Conservation (phyloP, 352 stramenopile genomes). For the Aphanomyces invadans region DNA sequence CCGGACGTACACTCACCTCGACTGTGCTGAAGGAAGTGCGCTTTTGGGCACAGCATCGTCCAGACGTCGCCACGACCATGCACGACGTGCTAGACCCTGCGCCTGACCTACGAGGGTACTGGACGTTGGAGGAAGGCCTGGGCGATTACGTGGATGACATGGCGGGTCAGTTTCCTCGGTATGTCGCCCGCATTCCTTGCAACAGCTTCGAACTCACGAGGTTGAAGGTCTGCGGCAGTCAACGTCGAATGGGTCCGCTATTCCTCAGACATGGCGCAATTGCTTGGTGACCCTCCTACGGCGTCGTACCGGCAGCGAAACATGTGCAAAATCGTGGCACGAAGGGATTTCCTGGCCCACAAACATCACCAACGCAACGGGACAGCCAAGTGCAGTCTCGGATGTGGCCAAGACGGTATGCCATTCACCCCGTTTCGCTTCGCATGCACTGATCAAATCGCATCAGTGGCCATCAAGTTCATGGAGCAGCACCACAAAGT, state of each 20-base stretch:
- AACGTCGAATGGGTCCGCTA: background rate
- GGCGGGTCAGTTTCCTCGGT: constrained; percentile 26
- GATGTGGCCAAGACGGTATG: constrained; percentile 32
- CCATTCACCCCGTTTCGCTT: no score
- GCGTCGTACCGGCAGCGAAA: constrained; percentile 56
- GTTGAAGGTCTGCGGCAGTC: background rate
- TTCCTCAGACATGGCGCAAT: no score
- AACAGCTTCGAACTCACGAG: background rate
- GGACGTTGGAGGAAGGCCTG: constrained; percentile 68
- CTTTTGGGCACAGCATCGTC: constrained; percentile 48
- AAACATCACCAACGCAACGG: constrained; percentile 45
- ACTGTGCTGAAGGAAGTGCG: constrained; percentile 63
- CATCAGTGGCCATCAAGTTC: constrained; percentile 30
- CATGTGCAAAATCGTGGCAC: constrained; percentile 59
- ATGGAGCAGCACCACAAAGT: constrained; percentile 49
- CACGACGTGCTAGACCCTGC: constrained; percentile 36
- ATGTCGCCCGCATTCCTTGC: no score
- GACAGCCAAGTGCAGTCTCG: constrained; percentile 35
- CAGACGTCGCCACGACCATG: constrained; percentile 33
- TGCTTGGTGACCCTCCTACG: constrained; percentile 48
- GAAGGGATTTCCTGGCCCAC: constrained; percentile 53
- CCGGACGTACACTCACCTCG: no score
- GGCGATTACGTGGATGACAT: constrained; percentile 71
- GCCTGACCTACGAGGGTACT: constrained; percentile 42
- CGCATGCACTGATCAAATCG: no score